Evolutionary conservation across 495 filamentous ascomycete species (phyloP).

Genomic region (Tuber umbilicatum): DNA sequence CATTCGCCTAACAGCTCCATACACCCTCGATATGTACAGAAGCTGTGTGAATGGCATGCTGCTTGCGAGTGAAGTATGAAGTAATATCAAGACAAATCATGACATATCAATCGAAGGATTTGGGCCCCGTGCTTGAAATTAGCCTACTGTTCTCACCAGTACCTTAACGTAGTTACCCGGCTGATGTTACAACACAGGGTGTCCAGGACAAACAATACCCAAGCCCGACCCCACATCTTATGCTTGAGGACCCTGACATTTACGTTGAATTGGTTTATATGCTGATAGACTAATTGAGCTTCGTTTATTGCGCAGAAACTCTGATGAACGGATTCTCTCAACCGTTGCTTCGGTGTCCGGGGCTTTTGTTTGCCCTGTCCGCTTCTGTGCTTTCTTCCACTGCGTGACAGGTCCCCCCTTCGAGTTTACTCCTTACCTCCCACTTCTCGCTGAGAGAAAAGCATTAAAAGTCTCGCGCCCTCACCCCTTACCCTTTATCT

Average conservation of each 20-base stretch:
- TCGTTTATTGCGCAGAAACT: constrained; percentile 13
- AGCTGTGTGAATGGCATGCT: neutral
- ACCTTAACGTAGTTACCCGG: neutral
- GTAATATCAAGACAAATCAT: neutral
- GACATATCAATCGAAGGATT: neutral
- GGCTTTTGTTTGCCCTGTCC: constrained; percentile 22
- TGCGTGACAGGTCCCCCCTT: constrained; percentile 1
- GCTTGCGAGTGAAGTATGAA: neutral
- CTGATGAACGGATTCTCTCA: constrained; percentile 25
- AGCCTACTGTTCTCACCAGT: neutral
- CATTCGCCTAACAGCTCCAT: neutral
- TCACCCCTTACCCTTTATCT: constrained; percentile 1
- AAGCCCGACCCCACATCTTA: constrained; percentile 1
- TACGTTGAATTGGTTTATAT: neutral
- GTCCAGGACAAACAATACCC: neutral
- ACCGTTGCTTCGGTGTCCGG: constrained; percentile 23
- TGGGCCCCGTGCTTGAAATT: neutral
- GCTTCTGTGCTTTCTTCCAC: neutral
- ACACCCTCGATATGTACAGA: neutral
- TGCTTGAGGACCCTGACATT: constrained; percentile 1
- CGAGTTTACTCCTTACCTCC: neutral
- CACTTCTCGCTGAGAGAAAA: neutral
- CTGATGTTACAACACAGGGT: neutral
- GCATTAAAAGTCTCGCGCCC: neutral
- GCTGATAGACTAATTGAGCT: neutral